These are phyloP conservation scores for Reutealis trisperma DNA, from an alignment of 345 rosid species.

Conservation along the genomic window DNA sequence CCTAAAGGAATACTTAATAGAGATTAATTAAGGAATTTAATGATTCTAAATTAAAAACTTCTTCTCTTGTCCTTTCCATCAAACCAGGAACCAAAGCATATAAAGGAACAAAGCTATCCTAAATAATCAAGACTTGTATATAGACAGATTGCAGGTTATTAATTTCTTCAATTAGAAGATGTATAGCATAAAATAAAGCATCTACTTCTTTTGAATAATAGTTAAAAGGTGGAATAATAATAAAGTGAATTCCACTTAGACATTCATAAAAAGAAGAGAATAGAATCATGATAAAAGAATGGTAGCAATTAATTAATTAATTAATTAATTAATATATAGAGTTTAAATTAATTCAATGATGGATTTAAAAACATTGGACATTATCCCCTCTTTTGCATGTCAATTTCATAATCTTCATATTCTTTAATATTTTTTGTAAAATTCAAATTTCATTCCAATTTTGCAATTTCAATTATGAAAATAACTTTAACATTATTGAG, in stretches of 20 bases:
- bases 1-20: background rate
- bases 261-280: slow-evolving; percentile 56
- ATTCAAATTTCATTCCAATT: background rate
- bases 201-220: slow-evolving; percentile 18
- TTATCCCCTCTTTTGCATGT: background rate
- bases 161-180: slow-evolving; percentile 1
- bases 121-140: background rate
- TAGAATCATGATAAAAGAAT: slow-evolving; percentile 46
- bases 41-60: background rate
- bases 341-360: background rate
- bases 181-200: slow-evolving; percentile 31
- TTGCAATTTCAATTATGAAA: too few species aligned
- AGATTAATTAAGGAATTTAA: slow-evolving; percentile 2
- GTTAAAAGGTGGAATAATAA: slow-evolving; percentile 29
- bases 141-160: too few species aligned
- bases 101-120: slow-evolving; percentile 7
- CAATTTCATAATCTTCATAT: background rate
- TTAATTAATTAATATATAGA: background rate
- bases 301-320: slow-evolving; percentile 14
- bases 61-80: slow-evolving; percentile 1
- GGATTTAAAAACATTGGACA: slow-evolving; percentile 20
- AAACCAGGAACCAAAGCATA: slow-evolving; percentile 16
- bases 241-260: slow-evolving; percentile 42
- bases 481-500: too few species aligned
- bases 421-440: background rate